Evolutionary conservation across 371 early-diverging fungal species (phyloP), one percentile per base, ranked within the genome.

Genomic region (Quaeritorhiza haematococci): DNA sequence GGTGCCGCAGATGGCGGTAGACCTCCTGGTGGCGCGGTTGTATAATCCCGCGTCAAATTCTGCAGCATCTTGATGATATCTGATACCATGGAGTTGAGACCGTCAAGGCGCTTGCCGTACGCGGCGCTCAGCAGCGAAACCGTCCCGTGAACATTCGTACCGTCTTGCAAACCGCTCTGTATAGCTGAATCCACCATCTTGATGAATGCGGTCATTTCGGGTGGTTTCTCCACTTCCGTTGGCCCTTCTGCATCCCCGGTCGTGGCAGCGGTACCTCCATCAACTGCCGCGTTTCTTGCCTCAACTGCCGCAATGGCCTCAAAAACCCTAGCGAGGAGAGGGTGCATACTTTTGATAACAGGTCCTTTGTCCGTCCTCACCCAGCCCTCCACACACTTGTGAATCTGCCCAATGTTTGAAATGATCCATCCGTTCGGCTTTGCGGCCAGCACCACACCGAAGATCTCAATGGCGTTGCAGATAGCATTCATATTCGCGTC

Each of bases 21-120:
- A 24, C 6, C 17, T 51, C 21, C 38, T 28, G 28, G 6, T 15
- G 44, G 35, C 21, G 29, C 24, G 19, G 19, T 41, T 41, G 33
- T 6, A 7, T 58, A 78, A 65, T 13, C 61, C 62, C 88, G 91
- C 26, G 88, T 85, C 42, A 93, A 71, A 63, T 87, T 87, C 58
- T 87, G 86, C 1, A 96, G 73, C 17, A 92, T 69, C 62, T 90
- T 90, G 67, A 91, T 83, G 43, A 98, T 65, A 24, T 84, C 86
- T 21, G 88, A 80, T 2, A 93, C 56, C 83, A 83, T 43, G 65
- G 87, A 45, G 26, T 41, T 27, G 90, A 45, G 66, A 17, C 78
- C 76, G 44, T 87, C 89, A 55, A 83, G 82, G 1, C 81, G 80
- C 32, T 79, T 72, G 47, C 79, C 79, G 59, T 85, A 80, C 0